Conservation (phyloP, 768 basidiomycete genomes). For the Rhodotorula taiwanensis region DNA sequence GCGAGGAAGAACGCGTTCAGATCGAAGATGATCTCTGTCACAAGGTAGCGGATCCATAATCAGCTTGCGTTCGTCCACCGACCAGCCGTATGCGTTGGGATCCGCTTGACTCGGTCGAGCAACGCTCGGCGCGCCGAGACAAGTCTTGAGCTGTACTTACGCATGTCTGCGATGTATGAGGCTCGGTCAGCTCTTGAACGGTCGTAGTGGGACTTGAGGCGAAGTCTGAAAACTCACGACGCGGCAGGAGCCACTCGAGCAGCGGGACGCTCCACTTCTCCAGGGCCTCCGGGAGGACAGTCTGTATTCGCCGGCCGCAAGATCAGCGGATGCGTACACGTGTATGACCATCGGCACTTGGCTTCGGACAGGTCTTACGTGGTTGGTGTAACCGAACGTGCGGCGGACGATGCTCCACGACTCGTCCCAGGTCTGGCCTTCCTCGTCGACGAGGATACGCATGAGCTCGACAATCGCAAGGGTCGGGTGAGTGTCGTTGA, state of each 20-base stretch:
- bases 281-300: conserved; percentile 60
- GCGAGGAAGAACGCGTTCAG: conserved; percentile 44
- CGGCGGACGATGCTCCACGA: conserved; percentile 86
- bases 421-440: conserved; percentile 69
- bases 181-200: too few relatives aligned
- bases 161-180: too few relatives aligned
- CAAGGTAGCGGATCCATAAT: too few relatives aligned
- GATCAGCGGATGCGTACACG: too few relatives aligned
- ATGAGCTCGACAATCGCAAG: conserved; percentile 91
- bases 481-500: conserved; percentile 58
- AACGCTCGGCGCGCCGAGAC: too few relatives aligned
- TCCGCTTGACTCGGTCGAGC: too few relatives aligned
- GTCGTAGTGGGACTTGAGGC: too few relatives aligned
- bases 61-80: too few relatives aligned
- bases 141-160: too few relatives aligned
- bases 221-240: conserved; percentile 45
- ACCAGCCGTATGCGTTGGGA: too few relatives aligned
- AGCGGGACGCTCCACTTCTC: conserved; percentile 84
- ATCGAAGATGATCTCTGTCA: conserved; percentile 76
- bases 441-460: conserved; percentile 79
- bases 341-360: conserved; percentile 40
- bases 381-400: conserved; percentile 94
- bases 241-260: conserved; percentile 47
- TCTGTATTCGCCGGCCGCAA: conserved; percentile 21
- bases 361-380: conserved; percentile 50